phyloP scores from a whole-genome alignment of 2,329 filamentous ascomycete species.

The Juglanconis juglandina region DNA sequence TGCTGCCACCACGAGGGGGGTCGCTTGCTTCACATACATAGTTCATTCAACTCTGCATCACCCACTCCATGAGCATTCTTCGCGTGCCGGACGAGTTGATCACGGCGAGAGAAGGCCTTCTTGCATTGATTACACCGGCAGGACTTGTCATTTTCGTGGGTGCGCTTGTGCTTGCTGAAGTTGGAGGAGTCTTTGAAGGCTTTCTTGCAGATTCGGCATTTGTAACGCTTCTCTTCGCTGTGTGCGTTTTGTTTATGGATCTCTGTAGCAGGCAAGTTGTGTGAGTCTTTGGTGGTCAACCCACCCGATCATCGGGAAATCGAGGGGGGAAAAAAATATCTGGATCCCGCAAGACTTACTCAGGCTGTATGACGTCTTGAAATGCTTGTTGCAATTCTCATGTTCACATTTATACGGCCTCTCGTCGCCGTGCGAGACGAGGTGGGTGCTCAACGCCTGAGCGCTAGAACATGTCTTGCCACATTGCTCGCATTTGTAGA shows the following conservation, averaged over 20 bases:
- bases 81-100: constrained; percentile 57
- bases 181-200: constrained; percentile 64
- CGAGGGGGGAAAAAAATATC: no score
- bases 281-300: not conserved
- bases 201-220: constrained; percentile 45
- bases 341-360: not conserved
- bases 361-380: not conserved
- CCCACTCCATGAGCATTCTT: constrained; percentile 1
- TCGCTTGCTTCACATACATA: no score
- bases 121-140: constrained; percentile 36
- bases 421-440: constrained; percentile 63
- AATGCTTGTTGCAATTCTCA: constrained; percentile 51
- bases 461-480: constrained; percentile 60
- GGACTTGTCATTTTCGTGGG: constrained; percentile 39
- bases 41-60: no score
- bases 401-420: constrained; percentile 58
- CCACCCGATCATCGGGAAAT: not conserved
- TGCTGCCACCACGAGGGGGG: no score
- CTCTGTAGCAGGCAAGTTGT: not conserved
- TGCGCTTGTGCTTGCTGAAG: constrained; percentile 62
- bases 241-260: constrained; percentile 45
- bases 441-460: constrained; percentile 65
- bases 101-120: constrained; percentile 56
- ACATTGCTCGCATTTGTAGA: constrained; percentile 55
- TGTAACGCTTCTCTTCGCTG: constrained; percentile 42